These are phyloP conservation scores for Coniochaeta hoffmannii DNA, from an alignment of 2,329 filamentous ascomycete genomes.

Conservation along the genomic window DNA sequence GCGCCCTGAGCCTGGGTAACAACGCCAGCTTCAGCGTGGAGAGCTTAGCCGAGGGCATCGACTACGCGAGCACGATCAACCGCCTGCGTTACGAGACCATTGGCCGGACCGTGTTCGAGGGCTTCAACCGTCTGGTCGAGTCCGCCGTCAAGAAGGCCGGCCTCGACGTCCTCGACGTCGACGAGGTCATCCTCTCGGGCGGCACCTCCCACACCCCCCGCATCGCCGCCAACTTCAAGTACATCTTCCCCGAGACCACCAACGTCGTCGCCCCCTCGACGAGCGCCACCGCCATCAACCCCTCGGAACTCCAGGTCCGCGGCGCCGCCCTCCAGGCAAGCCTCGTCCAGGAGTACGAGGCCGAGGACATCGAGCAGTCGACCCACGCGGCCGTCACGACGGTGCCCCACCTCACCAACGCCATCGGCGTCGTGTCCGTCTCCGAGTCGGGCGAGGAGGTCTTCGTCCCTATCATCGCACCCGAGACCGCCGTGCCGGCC, in stretches of 20 bases:
- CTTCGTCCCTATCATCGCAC: conserved; percentile 74
- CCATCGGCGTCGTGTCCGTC: conserved; percentile 75
- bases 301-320: conserved; percentile 79
- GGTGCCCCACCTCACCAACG: conserved; percentile 80
- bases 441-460: conserved; percentile 49
- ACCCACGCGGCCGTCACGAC: conserved; percentile 93
- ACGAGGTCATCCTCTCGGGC: conserved; percentile 89
- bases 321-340: conserved; percentile 94
- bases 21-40: conserved; percentile 92
- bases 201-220: conserved; percentile 91
- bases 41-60: conserved; percentile 78
- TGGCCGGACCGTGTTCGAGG: conserved; percentile 76
- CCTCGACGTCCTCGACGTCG: conserved; percentile 84
- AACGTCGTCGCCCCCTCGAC: conserved; percentile 78
- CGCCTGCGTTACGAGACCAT: conserved; percentile 87
- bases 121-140: conserved; percentile 80
- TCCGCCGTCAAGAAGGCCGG: conserved; percentile 85
- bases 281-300: conserved; percentile 73
- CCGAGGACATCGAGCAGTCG: conserved; percentile 88
- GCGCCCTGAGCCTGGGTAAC: conserved; percentile 78
- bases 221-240: conserved; percentile 72
- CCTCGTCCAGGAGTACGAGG: conserved; percentile 89
- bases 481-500: conserved; percentile 85
- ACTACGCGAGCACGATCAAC: conserved; percentile 91
- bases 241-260: conserved; percentile 75